phyloP scores from a whole-genome alignment of 352 stramenopile species.

The Phytopythium oedochilum region DNA sequence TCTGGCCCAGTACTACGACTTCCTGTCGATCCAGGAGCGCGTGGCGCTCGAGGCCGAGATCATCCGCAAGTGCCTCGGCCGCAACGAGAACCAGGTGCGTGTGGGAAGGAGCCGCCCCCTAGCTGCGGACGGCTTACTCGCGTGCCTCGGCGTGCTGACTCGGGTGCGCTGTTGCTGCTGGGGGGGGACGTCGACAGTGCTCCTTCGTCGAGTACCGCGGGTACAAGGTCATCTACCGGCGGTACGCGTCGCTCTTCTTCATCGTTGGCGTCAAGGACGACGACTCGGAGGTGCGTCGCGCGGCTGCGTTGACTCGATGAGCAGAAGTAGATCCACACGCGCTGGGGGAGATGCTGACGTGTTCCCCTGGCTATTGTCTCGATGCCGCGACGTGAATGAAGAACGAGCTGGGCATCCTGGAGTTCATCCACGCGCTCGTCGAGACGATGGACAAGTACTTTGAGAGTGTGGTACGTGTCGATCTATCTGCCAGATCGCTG shows the following conservation, averaged over 20 bases:
- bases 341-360: no score
- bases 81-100: constrained; percentile 93
- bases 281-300: constrained; percentile 71
- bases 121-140: no score
- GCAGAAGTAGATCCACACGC: no score
- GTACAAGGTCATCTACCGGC: constrained; percentile 98
- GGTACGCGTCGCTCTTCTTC: constrained; percentile 99
- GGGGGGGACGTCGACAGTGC: constrained; percentile 79
- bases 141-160: no score
- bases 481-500: background rate
- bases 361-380: no score
- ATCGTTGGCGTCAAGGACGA: constrained; percentile 98
- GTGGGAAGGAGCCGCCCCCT: background rate
- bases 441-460: constrained; percentile 99
- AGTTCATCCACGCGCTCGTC: constrained; percentile 99
- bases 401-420: constrained; percentile 99
- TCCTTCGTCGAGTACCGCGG: constrained; percentile 99
- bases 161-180: background rate
- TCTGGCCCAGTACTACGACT: constrained; percentile 99
- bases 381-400: constrained; percentile 18
- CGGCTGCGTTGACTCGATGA: background rate
- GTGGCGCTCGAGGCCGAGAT: constrained; percentile 98
- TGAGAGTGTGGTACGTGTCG: constrained; percentile 91
- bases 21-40: constrained; percentile 97
- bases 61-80: constrained; percentile 98